Conservation (phyloP, 2,329 filamentous ascomycete genomes). For the Exophiala sp. region DNA sequence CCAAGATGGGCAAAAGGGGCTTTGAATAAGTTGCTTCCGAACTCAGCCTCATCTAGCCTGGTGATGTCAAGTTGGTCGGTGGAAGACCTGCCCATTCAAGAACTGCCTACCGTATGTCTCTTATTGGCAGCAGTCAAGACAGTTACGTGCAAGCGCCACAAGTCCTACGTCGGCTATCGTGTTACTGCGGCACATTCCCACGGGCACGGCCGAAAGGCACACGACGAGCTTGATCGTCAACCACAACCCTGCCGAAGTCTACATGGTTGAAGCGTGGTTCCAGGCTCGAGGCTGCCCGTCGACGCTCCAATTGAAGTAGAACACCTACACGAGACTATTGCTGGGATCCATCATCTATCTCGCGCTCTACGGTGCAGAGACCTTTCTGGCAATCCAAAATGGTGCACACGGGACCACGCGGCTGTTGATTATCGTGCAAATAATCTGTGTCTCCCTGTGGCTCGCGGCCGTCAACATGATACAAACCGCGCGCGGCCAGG, state of each 20-base stretch:
- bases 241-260: slow-evolving; percentile 4
- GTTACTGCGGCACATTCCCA: neutral
- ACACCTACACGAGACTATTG: neutral
- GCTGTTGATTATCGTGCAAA: slow-evolving; percentile 1
- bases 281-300: neutral
- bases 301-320: neutral
- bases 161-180: too few species aligned
- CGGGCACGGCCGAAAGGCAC: slow-evolving; percentile 1
- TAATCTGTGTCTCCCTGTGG: slow-evolving; percentile 2
- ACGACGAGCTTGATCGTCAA: slow-evolving; percentile 3
- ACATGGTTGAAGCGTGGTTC: slow-evolving; percentile 1
- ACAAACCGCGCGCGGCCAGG: slow-evolving; percentile 1
- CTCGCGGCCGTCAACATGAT: neutral
- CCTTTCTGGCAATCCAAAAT: slow-evolving; percentile 5
- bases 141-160: too few species aligned
- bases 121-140: too few species aligned
- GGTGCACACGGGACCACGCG: neutral
- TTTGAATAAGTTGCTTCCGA: too few species aligned
- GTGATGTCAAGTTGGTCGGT: too few species aligned
- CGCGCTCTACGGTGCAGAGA: neutral
- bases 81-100: too few species aligned
- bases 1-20: too few species aligned
- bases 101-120: too few species aligned
- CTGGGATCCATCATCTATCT: neutral
- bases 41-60: too few species aligned